Evolutionary conservation across 495 filamentous ascomycete species (phyloP), one percentile per base, ranked within the genome.

Genomic region (Paragyromitra xinjiangensis): DNA sequence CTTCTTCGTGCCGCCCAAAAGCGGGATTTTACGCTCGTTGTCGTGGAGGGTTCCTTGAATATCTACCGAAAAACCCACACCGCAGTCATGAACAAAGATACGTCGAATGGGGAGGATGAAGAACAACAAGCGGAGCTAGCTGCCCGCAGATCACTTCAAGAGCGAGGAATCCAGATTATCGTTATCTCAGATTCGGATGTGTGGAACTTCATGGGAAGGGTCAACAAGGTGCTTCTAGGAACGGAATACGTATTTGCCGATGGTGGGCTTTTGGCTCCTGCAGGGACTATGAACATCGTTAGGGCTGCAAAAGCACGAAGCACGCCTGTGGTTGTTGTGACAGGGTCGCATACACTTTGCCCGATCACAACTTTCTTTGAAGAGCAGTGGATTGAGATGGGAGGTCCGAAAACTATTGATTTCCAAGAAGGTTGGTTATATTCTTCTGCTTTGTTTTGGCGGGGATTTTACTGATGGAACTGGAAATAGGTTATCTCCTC

Each of bases 1-100:
- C 75, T 82, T 26, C 80, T 82, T 48, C 75, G 75, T n/a, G 80
- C 80, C 14, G 80, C 80, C 3, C 80, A 81, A 65, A 82, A 82
- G 67, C 69, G 79, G 29, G 76, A 82, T 29, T 81, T 79, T 48
- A 81, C 80, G 5, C 73, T 82, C 19, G 73, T 81, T 48, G 71
- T 82, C 6, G 80, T 82, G 2, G 80, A 82, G 51, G 80, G 80
- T 11, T 79, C 76, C 9, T 53, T 78, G 1, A 79, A 81, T 65
- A 76, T 82, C 37, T 69, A 82, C n/a, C 72, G 78, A 11, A 78
- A 70, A 53, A 81, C 80, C 0, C 80, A 81, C 71, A 70, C 50
- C 24, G 68, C 76, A 6, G 75, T 79, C 34, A 81, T 82, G 79
- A 81, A 82, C 53, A 82, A 70, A 29, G 69, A 75, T 40, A 48